Percentiles rank a stretch among this genome's conserved stretches.
Conservation (phyloP, 164 flowering plant genomes). For the Buxus sempervirens region DNA sequence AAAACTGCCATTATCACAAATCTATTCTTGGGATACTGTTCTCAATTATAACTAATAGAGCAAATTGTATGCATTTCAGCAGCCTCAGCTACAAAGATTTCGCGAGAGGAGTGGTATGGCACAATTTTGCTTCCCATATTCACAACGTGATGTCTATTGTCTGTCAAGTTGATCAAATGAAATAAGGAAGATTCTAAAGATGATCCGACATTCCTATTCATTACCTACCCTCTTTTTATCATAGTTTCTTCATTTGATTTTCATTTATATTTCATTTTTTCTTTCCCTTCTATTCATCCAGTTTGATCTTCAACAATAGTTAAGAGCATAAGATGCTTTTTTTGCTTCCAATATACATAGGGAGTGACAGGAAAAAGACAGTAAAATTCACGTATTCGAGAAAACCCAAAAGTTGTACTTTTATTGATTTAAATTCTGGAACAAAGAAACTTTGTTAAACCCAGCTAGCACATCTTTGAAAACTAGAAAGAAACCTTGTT, state of each 20-base stretch:
- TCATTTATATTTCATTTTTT: too few species aligned
- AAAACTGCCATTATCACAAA: background rate
- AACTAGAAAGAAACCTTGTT: too few species aligned
- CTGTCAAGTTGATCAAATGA: background rate
- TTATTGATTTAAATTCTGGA: too few species aligned
- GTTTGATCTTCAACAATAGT: background rate
- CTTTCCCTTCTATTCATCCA: background rate
- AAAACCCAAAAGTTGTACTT: too few species aligned
- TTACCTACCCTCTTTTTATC: background rate
- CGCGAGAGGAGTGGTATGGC: too few species aligned
- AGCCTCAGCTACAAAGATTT: background rate
- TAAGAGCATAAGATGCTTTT: background rate
- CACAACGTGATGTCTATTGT: background rate
- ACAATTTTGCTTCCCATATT: background rate
- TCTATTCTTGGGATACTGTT: background rate
- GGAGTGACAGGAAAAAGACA: too few species aligned
- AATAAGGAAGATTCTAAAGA: background rate
- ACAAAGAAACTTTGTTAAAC: too few species aligned
- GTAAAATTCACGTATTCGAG: too few species aligned
- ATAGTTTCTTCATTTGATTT: background rate
- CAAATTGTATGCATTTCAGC: background rate
- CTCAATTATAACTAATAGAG: background rate
- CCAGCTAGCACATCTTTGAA: too few species aligned
- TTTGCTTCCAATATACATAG: background rate
- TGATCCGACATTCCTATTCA: background rate